Evolutionary conservation across 345 rosid genomes (phyloP).

Genomic region (Anacardium occidentale): DNA sequence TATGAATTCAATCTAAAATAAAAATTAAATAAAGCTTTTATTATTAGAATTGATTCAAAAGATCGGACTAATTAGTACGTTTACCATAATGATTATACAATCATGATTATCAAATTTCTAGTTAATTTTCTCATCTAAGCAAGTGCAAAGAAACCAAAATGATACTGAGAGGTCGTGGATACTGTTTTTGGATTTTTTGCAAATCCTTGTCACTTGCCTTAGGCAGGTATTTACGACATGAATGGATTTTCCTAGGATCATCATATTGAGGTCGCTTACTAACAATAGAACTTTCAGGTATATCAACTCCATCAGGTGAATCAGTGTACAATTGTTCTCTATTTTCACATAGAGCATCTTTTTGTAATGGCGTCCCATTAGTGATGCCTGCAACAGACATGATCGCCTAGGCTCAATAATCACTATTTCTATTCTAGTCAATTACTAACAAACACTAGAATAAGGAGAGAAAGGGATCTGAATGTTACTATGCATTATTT

Average conservation of each 20-base stretch:
- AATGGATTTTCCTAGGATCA: background rate
- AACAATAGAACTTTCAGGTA: background rate
- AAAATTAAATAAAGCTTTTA: conserved; percentile 7
- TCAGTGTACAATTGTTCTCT: background rate
- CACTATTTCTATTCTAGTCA: background rate
- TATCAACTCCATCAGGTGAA: background rate
- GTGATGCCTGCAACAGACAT: background rate
- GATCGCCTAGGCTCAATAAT: background rate
- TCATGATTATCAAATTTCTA: background rate
- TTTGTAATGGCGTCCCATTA: background rate
- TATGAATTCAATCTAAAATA: background rate
- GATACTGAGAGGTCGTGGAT: background rate
- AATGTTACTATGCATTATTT: background rate
- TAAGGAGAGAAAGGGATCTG: background rate
- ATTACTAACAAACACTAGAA: background rate
- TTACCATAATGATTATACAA: background rate
- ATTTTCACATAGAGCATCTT: background rate
- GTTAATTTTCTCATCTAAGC: conserved; percentile 9
- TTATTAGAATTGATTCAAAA: background rate
- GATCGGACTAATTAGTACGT: background rate
- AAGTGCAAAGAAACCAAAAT: background rate
- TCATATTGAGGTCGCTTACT: background rate
- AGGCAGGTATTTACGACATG: conserved; percentile 5
- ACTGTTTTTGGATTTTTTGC: conserved; percentile 16
- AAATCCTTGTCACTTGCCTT: conserved; percentile 10